Percentiles rank a stretch among this genome's conserved stretches.
Conservation (phyloP, 768 basidiomycete species). For the Pleurotus ostreatus region DNA sequence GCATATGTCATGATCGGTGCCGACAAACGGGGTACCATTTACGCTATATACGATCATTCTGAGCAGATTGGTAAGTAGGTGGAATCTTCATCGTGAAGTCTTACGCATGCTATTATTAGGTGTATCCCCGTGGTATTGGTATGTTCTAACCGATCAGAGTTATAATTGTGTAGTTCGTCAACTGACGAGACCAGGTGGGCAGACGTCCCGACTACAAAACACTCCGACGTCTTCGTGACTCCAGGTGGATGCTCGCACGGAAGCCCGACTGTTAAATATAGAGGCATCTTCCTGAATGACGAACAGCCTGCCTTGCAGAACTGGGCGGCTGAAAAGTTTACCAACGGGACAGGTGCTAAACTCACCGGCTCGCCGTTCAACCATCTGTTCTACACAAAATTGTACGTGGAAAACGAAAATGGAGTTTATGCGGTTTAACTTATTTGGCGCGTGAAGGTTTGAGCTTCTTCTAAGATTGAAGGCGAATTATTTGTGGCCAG, state of each 20-base stretch:
- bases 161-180: constrained; percentile 8
- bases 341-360: constrained; percentile 51
- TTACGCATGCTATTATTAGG: constrained; percentile 27
- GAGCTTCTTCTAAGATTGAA: constrained; percentile 64
- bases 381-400: constrained; percentile 51
- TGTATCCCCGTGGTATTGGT: constrained; percentile 71
- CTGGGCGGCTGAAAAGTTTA: constrained; percentile 70
- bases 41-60: constrained; percentile 61
- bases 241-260: constrained; percentile 50
- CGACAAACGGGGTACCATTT: constrained; percentile 69
- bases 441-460: constrained; percentile 34
- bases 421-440: not conserved
- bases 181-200: constrained; percentile 52
- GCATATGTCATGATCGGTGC: constrained; percentile 68
- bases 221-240: constrained; percentile 44
- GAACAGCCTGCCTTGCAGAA: constrained; percentile 69
- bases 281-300: constrained; percentile 74
- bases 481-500: constrained; percentile 72
- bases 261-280: constrained; percentile 63
- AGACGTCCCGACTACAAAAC: constrained; percentile 61
- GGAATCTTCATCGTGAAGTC: not conserved
- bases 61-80: constrained; percentile 55
- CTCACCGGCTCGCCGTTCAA: constrained; percentile 58
- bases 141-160: constrained; percentile 15
- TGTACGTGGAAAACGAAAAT: constrained; percentile 29